Evolutionary conservation across 495 filamentous ascomycete genomes (phyloP), one percentile per base, ranked within the genome.

Genomic region (Podospora appendiculata): DNA sequence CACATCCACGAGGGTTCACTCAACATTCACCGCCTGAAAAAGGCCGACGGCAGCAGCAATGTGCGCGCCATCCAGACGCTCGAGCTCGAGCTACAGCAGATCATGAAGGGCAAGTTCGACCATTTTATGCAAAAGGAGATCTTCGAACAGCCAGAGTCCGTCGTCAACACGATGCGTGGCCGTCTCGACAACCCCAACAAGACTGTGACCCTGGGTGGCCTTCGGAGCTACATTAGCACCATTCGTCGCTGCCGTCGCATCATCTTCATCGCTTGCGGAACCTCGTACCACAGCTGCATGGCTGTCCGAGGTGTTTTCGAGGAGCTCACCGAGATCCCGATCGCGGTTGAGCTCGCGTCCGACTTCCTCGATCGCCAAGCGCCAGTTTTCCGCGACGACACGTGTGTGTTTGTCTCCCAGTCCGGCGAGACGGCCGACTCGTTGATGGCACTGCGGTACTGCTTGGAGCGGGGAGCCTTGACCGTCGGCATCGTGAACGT

Each of bases 101-200:
- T 98, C 70, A 98, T 98, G 93, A 98, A 97, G 82, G 93, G 93
- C 65, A 94, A 92, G 64, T 98, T 97, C 72, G 93, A 98, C 67
- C 93, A 98, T 72, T 98, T 96, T 79, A 98, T 98, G 93, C 94
- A 98, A 68, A 98, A 98, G 79, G 93, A 98, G 69, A 98, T 98
- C 64, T 98, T 97, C 70, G 93, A 98, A 76, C 93, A 98, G 74
- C 93, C 93, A 52, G 93, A 98, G 74, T 98, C 93, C 6, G 89
- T 98, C 53, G 84, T 98, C 73, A 98, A 98, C 79, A 96, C 94
- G 41, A 98, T 98, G 93, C 87, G 93, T 82, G 93, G 93, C 69
- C 94, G 93, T 71, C 75, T 98, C 57, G 94, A 98, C 67, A 80
- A 87, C 48, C 85, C 80, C 51, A 92, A 96, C 75, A 93, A 94